These are phyloP conservation scores for Wickerhamiella kazuoi DNA, from an alignment of 805 yeast genomes.

Conservation along the genomic window DNA sequence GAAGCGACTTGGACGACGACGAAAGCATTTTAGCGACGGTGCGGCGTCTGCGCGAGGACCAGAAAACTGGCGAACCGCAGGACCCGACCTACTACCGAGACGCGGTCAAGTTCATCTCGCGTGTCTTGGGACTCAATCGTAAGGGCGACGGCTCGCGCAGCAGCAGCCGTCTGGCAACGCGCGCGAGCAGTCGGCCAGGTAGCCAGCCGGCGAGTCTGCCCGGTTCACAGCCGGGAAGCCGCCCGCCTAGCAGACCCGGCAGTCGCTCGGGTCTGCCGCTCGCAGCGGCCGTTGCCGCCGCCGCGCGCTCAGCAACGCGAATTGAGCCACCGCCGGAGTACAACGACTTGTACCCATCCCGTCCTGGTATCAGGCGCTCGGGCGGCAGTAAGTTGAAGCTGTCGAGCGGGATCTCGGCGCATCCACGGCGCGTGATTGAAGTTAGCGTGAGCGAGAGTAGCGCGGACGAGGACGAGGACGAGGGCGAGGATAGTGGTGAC, in stretches of 20 bases:
- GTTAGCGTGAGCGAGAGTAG: constrained; percentile 11
- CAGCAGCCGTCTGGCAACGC: not conserved
- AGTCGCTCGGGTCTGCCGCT: too few relatives aligned
- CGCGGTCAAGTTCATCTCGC: not conserved
- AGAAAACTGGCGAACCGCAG: not conserved
- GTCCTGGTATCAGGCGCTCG: not conserved
- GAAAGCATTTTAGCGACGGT: constrained; percentile 3
- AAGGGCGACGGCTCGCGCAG: not conserved
- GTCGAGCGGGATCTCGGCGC: not conserved
- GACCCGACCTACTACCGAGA: not conserved
- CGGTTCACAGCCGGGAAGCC: not conserved
- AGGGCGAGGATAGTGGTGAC: constrained; percentile 5
- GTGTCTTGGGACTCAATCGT: not conserved
- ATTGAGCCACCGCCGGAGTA: constrained; percentile 7
- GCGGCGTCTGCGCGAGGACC: not conserved
- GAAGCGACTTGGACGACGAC: not conserved
- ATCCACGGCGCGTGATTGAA: constrained; percentile 17
- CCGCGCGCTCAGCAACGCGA: not conserved
- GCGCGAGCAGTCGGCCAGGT: not conserved
- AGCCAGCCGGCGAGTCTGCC: not conserved
- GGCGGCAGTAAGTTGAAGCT: not conserved
- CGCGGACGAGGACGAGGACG: constrained; percentile 10
- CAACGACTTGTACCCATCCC: constrained; percentile 5
- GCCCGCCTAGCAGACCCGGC: not conserved
- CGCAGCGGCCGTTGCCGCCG: not conserved